Percentiles rank a stretch among this genome's conserved stretches.
Evolutionary conservation across 2,329 filamentous ascomycete species (phyloP).

Genomic region (Coleophoma crateriformis): DNA sequence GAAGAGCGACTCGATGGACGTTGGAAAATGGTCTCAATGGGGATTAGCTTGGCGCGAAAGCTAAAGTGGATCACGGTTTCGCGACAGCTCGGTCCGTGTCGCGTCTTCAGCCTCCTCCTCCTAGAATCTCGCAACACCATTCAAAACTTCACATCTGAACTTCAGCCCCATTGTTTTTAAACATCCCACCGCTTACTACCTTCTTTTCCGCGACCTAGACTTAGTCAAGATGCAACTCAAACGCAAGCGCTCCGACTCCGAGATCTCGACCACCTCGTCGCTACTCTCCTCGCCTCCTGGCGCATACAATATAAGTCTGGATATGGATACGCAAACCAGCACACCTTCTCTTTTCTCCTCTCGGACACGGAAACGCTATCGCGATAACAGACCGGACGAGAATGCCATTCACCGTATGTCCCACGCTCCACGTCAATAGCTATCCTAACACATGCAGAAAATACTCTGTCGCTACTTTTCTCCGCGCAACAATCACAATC

Average conservation of each 20-base stretch:
- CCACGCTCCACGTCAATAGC: background rate
- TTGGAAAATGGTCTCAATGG: too few species aligned
- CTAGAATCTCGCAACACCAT: too few species aligned
- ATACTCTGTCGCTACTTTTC: slow-evolving; percentile 52
- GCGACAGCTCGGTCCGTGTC: too few species aligned
- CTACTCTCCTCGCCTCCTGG: slow-evolving; percentile 31
- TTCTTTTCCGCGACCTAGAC: background rate
- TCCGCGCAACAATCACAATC: slow-evolving; percentile 40
- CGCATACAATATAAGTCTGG: slow-evolving; percentile 29
- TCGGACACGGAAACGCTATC: slow-evolving; percentile 56
- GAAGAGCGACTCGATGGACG: too few species aligned
- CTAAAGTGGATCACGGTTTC: too few species aligned
- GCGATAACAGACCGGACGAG: slow-evolving; percentile 53
- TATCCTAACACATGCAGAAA: slow-evolving; percentile 25
- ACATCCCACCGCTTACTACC: too few species aligned
- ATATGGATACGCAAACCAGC: slow-evolving; percentile 17
- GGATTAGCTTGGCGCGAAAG: too few species aligned
- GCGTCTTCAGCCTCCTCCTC: too few species aligned
- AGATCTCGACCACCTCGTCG: slow-evolving; percentile 42
- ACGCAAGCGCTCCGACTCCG: slow-evolving; percentile 58
- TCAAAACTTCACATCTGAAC: too few species aligned
- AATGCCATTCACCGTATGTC: slow-evolving; percentile 31
- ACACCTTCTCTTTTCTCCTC: slow-evolving; percentile 43
- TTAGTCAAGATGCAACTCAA: slow-evolving; percentile 34
- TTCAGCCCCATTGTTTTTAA: too few species aligned